A percentile compares a stretch with the other conserved stretches of the same genome.
phyloP scores from a whole-genome alignment of 2,329 filamentous ascomycete genomes.

The Scortechinia acanthostroma region DNA sequence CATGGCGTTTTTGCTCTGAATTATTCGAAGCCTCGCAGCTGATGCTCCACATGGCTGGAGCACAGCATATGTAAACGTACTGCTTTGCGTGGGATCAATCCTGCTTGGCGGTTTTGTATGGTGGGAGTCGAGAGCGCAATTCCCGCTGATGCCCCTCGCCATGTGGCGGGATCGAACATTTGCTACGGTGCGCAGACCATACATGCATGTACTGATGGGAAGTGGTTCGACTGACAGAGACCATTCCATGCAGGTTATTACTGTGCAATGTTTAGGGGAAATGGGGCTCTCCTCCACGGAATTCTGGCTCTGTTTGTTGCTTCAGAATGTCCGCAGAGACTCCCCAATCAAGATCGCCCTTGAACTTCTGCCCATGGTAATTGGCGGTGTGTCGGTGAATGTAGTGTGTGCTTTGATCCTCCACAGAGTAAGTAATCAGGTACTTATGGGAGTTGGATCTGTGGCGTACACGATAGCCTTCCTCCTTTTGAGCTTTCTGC shows the following conservation, averaged over 20 bases:
- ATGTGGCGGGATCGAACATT: conserved; percentile 59
- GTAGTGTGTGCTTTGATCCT: conserved; percentile 52
- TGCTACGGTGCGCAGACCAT: conserved; percentile 36
- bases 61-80: conserved; percentile 50
- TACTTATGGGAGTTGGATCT: conserved; percentile 41
- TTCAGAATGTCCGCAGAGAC: conserved; percentile 46
- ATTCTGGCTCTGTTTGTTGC: conserved; percentile 60
- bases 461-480: conserved; percentile 26
- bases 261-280: conserved; percentile 54
- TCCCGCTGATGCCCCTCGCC: conserved; percentile 42
- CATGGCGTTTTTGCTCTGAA: conserved; percentile 5
- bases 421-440: conserved; percentile 56
- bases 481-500: conserved; percentile 48
- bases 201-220: conserved; percentile 4
- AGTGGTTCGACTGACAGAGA: background rate
- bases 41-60: conserved; percentile 54
- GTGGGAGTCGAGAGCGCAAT: conserved; percentile 48
- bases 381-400: conserved; percentile 57
- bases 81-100: conserved; percentile 50
- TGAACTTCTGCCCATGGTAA: conserved; percentile 57
- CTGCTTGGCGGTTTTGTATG: conserved; percentile 47
- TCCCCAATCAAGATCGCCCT: conserved; percentile 51
- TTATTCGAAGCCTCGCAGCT: conserved; percentile 31
- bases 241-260: conserved; percentile 44
- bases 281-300: conserved; percentile 51